These are phyloP conservation scores for Clavispora santaluciae DNA, from an alignment of 805 yeast species.

Conservation along the genomic window DNA sequence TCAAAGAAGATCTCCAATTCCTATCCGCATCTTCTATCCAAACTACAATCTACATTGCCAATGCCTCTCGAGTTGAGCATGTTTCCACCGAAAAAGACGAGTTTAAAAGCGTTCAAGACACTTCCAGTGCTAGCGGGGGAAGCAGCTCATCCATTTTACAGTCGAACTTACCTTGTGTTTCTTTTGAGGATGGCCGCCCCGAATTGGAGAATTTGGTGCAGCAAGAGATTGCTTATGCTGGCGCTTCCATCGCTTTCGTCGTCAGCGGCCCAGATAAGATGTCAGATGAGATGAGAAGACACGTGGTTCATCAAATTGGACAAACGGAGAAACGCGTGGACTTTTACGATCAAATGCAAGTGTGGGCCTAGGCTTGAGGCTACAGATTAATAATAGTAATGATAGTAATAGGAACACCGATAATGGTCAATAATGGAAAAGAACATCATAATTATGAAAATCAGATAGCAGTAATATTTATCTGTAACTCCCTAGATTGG, in stretches of 20 bases:
- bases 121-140: neutral
- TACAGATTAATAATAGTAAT: neutral
- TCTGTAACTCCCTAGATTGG: no score
- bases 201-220: conserved; percentile 34
- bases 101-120: neutral
- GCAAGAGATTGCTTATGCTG: conserved; percentile 30
- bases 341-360: conserved; percentile 15
- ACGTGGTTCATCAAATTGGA: conserved; percentile 13
- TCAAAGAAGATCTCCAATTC: conserved; percentile 19
- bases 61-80: neutral
- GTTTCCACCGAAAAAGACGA: neutral
- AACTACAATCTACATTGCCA: conserved; percentile 23
- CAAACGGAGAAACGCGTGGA: conserved; percentile 16
- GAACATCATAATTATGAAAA: no score
- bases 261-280: conserved; percentile 29
- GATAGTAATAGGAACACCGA: neutral
- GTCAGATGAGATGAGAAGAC: conserved; percentile 28
- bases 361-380: conserved; percentile 16
- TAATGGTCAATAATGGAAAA: no score
- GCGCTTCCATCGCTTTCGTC: conserved; percentile 37
- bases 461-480: no score
- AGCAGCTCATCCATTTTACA: neutral
- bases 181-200: conserved; percentile 37
- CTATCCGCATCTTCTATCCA: conserved; percentile 20
- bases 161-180: conserved; percentile 13